phyloP scores from a whole-genome alignment of 2,329 filamentous ascomycete genomes.

The Cryphonectria naterciae region DNA sequence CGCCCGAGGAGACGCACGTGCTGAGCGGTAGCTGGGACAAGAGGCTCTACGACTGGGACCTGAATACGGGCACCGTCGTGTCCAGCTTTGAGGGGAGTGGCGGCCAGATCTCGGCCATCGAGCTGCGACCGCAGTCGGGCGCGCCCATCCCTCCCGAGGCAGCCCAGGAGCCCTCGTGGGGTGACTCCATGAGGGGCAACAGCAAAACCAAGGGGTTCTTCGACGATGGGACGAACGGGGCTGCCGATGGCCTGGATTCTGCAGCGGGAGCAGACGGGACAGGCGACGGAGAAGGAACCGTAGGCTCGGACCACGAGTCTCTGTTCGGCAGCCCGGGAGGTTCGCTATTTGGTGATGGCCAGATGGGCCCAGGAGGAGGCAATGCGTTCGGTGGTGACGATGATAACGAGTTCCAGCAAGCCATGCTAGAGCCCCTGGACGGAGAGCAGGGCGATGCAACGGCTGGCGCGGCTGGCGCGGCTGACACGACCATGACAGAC shows the following conservation, averaged over 20 bases:
- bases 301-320: slow-evolving; percentile 74
- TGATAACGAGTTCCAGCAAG: slow-evolving; percentile 79
- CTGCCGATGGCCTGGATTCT: slow-evolving; percentile 33
- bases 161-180: slow-evolving; percentile 58
- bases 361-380: slow-evolving; percentile 40
- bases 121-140: slow-evolving; percentile 78
- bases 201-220: slow-evolving; percentile 66
- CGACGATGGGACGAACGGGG: slow-evolving; percentile 39
- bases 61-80: slow-evolving; percentile 80
- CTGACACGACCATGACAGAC: slow-evolving; percentile 41
- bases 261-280: slow-evolving; percentile 41
- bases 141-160: slow-evolving; percentile 76
- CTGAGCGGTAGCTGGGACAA: slow-evolving; percentile 98
- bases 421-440: slow-evolving; percentile 59
- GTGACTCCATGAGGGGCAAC: slow-evolving; percentile 77
- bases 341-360: slow-evolving; percentile 83
- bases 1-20: slow-evolving; percentile 83
- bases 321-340: slow-evolving; percentile 82
- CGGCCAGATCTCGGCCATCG: slow-evolving; percentile 85
- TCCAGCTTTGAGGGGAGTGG: slow-evolving; percentile 77
- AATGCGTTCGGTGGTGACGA: slow-evolving; percentile 78
- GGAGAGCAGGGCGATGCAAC: slow-evolving; percentile 46
- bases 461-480: slow-evolving; percentile 36
- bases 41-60: slow-evolving; percentile 89
- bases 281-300: slow-evolving; percentile 60